Conservation (phyloP, 345 rosid genomes). For the Pelargonium nanum region DNA sequence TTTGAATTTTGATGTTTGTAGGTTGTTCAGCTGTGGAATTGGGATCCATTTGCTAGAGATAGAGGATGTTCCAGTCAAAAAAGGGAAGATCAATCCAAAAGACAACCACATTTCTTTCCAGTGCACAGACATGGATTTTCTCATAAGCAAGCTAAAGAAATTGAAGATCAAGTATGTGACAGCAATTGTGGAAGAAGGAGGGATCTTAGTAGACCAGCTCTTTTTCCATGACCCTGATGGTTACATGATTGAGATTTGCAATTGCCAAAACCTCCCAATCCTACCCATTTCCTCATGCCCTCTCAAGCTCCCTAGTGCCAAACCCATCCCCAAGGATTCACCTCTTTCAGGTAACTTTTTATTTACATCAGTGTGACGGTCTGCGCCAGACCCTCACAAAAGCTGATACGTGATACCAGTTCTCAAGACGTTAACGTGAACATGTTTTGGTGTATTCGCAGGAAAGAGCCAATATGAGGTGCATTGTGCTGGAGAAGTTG, state of each 20-base stretch:
- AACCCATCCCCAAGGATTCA: neutral
- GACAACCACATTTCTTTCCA: conserved; percentile 5
- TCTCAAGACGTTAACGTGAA: neutral
- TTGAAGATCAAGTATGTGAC: neutral
- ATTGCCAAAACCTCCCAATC: conserved; percentile 3
- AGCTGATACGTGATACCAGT: neutral
- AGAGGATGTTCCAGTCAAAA: neutral
- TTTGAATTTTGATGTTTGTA: neutral
- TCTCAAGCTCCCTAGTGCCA: neutral
- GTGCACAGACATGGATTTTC: conserved; percentile 1
- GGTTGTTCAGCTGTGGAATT: conserved; percentile 6
- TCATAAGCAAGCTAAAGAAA: neutral
- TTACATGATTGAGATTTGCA: conserved; percentile 7
- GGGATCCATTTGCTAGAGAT: conserved; percentile 5
- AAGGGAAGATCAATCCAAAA: conserved; percentile 1
- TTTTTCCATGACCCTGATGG: conserved; percentile 8
- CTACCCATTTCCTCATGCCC: conserved; percentile 3
- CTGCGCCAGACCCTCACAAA: neutral
- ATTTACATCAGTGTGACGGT: neutral
- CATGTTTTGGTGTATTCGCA: neutral
- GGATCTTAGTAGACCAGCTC: conserved; percentile 4
- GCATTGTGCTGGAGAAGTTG: conserved; percentile 1
- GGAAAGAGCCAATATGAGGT: neutral
- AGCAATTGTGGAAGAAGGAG: conserved; percentile 4
- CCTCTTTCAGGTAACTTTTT: neutral